Conservation (phyloP, 306 rosid genomes). For the Quercus cerris region DNA sequence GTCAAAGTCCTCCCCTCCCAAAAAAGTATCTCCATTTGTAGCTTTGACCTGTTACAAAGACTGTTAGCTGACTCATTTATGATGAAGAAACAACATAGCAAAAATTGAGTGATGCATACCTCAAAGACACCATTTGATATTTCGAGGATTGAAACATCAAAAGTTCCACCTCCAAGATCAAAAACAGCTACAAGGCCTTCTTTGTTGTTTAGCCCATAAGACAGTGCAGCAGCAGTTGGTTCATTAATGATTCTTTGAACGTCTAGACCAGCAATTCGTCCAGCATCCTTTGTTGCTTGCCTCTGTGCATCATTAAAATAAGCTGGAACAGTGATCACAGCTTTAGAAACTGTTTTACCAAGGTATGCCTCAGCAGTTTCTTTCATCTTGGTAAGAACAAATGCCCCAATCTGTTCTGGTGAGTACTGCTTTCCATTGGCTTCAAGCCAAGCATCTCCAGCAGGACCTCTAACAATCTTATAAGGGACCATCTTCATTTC, state of each 20-base stretch:
- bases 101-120: constrained; percentile 30
- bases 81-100: not conserved
- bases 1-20: constrained; percentile 38
- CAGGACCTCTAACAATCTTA: constrained; percentile 85
- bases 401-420: constrained; percentile 94
- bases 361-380: constrained; percentile 94
- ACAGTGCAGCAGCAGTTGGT: constrained; percentile 97
- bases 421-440: constrained; percentile 90
- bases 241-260: constrained; percentile 92
- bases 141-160: constrained; percentile 92
- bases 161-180: constrained; percentile 98
- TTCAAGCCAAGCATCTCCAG: constrained; percentile 98
- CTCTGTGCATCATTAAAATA: constrained; percentile 90
- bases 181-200: constrained; percentile 93
- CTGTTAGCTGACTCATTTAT: not conserved
- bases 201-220: constrained; percentile 91
- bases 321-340: constrained; percentile 92
- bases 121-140: constrained; percentile 97
- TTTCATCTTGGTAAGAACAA: constrained; percentile 80
- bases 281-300: constrained; percentile 97
- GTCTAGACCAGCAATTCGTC: constrained; percentile 89
- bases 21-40: not conserved
- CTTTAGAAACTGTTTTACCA: constrained; percentile 72
- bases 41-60: not conserved
- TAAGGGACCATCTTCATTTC: constrained; percentile 98